phyloP scores from a whole-genome alignment of 2,329 filamentous ascomycete genomes.

The Chrysoporthe puriensis region DNA sequence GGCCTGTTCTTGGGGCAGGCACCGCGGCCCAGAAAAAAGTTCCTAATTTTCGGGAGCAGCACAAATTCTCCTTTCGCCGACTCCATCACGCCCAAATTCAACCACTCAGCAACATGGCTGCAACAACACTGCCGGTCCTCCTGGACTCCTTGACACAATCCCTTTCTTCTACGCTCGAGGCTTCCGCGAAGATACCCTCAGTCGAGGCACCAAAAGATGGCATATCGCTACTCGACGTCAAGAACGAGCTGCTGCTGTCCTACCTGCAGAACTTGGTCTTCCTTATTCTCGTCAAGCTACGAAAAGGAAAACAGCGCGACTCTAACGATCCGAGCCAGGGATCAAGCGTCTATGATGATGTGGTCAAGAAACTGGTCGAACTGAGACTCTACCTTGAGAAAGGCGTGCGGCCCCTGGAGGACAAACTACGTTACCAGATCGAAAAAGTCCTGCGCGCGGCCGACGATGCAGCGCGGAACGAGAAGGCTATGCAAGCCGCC shows the following conservation, averaged over 20 bases:
- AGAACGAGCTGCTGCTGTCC: constrained; percentile 95
- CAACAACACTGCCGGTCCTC: constrained; percentile 48
- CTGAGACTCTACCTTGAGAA: constrained; percentile 91
- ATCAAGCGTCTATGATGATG: constrained; percentile 61
- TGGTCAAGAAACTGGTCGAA: constrained; percentile 87
- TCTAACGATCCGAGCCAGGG: constrained; percentile 38
- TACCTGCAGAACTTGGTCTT: constrained; percentile 96
- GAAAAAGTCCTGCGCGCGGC: constrained; percentile 91
- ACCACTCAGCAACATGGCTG: constrained; percentile 23
- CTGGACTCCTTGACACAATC: constrained; percentile 61
- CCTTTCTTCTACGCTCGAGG: constrained; percentile 66
- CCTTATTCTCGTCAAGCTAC: constrained; percentile 79
- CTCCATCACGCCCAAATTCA: too few species aligned
- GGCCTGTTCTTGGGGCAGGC: background rate
- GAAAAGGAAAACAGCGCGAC: constrained; percentile 49
- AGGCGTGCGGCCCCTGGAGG: constrained; percentile 87
- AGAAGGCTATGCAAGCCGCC: constrained; percentile 42
- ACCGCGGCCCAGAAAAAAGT: constrained; percentile 23
- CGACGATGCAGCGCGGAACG: constrained; percentile 66
- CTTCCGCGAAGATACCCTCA: constrained; percentile 62
- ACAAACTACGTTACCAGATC: constrained; percentile 90
- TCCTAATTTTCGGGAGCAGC: background rate
- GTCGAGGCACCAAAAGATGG: constrained; percentile 80
- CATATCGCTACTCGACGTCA: constrained; percentile 91
- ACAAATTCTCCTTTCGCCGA: background rate